Percentiles rank a stretch among this genome's conserved stretches.
phyloP scores from a whole-genome alignment of 148 eudicot genomes.

The Selenicereus undatus region DNA sequence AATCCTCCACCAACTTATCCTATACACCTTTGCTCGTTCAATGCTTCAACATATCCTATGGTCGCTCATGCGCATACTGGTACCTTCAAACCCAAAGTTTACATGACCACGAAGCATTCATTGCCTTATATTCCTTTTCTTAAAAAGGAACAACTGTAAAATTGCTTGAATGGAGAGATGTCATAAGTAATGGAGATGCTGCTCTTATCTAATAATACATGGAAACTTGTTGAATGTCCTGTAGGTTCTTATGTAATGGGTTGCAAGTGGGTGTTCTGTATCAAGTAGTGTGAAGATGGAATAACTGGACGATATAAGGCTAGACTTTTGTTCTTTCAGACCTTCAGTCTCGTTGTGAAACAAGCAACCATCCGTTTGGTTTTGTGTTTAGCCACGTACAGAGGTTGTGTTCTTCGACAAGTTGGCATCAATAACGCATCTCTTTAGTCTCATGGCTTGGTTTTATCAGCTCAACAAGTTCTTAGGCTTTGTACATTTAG shows the following conservation, averaged over 20 bases:
- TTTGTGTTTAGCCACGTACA: neutral
- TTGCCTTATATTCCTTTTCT: neutral
- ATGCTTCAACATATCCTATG: neutral
- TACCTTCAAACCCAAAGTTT: neutral
- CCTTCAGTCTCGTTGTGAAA: conserved; percentile 10
- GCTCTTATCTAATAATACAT: neutral
- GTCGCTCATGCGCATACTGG: neutral
- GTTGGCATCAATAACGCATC: neutral
- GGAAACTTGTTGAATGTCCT: neutral
- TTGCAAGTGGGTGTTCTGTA: neutral
- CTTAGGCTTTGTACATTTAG: too few relatives aligned
- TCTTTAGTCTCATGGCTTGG: neutral
- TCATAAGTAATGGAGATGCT: neutral
- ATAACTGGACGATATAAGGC: neutral
- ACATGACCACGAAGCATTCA: neutral
- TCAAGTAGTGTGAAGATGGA: neutral
- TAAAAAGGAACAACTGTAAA: neutral
- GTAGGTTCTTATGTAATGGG: neutral
- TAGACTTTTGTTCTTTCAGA: neutral
- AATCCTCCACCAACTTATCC: neutral
- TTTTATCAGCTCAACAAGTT: neutral
- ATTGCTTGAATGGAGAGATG: neutral
- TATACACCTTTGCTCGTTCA: neutral
- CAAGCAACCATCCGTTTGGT: conserved; percentile 1
- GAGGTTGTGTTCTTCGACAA: neutral